phyloP scores from a whole-genome alignment of 495 filamentous ascomycete species.

The Xylaria acuta region DNA sequence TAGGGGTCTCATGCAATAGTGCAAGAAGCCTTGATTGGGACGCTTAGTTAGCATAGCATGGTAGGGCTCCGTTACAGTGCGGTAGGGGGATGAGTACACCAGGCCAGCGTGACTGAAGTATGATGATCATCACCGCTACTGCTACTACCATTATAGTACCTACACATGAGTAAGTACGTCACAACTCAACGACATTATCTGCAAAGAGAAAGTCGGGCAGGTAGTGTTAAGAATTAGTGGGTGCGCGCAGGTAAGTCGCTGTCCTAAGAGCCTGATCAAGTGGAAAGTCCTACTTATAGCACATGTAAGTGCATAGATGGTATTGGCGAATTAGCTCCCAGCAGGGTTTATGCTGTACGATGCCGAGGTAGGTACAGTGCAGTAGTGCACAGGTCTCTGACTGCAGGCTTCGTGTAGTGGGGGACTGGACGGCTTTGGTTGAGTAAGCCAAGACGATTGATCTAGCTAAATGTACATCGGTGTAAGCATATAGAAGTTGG shows the following conservation, averaged over 20 bases:
- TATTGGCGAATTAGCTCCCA: background rate
- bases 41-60: background rate
- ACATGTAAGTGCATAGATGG: background rate
- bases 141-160: background rate
- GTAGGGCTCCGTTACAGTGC: background rate
- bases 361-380: background rate
- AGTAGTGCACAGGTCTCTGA: background rate
- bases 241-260: background rate
- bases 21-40: background rate
- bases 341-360: background rate
- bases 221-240: background rate
- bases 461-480: background rate
- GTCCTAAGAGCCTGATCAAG: background rate
- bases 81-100: background rate
- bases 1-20: background rate
- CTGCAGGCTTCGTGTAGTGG: constrained; percentile 15
- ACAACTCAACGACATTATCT: background rate
- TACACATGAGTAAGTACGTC: background rate
- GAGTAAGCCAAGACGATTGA: background rate
- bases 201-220: background rate
- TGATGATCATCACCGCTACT: background rate
- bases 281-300: constrained; percentile 7
- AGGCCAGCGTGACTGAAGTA: background rate
- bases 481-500: background rate
- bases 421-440: background rate